These are phyloP conservation scores for Hericium alpestre DNA, from an alignment of 768 basidiomycete genomes.

Conservation along the genomic window DNA sequence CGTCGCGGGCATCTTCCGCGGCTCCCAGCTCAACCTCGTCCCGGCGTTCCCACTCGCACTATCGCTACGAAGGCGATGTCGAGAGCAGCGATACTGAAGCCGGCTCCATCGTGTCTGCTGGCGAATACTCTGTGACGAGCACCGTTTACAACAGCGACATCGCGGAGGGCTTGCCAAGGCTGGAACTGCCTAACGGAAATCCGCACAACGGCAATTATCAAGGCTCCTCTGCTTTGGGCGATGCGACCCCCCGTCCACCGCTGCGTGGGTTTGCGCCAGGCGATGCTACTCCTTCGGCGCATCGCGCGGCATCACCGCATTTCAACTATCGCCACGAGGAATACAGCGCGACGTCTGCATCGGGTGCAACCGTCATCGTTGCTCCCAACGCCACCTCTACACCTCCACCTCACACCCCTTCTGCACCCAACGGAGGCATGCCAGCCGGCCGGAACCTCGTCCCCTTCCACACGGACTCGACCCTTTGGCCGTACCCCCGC, in stretches of 20 bases:
- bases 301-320: constrained; percentile 4
- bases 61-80: constrained; percentile 26
- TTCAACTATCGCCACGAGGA: neutral
- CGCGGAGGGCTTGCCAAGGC: constrained; percentile 4
- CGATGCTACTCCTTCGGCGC: constrained; percentile 6
- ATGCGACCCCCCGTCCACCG: constrained; percentile 56
- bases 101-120: constrained; percentile 12
- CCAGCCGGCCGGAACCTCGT: constrained; percentile 27
- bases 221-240: constrained; percentile 19
- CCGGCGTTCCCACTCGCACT: constrained; percentile 12
- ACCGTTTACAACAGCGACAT: constrained; percentile 7
- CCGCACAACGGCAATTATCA: neutral
- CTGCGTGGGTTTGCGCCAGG: constrained; percentile 7
- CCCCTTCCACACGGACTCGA: constrained; percentile 54
- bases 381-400: neutral
- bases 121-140: constrained; percentile 11
- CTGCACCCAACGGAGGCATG: neutral
- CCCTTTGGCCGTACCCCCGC: constrained; percentile 63
- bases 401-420: neutral
- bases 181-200: constrained; percentile 9
- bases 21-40: constrained; percentile 11
- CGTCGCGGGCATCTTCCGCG: constrained; percentile 22
- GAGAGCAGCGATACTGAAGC: constrained; percentile 22
- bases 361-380: neutral
- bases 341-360: neutral